Base-by-base conservation (phyloP, 2,329 filamentous ascomycete genomes). In the Arthroderma uncinatum region DNA sequence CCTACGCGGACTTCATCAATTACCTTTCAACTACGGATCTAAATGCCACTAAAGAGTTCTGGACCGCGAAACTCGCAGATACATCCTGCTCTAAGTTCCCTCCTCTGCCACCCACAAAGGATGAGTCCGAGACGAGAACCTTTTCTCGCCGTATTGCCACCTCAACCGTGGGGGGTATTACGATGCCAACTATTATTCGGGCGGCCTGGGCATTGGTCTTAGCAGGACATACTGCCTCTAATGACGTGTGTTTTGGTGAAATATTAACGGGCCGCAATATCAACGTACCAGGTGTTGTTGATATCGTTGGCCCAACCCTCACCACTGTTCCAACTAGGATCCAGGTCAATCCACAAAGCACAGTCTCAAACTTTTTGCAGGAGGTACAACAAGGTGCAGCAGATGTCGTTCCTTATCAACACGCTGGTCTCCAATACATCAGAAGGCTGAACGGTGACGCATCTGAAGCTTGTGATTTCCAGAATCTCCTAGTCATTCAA, bases 381-480 rank as follows among this genome's bases (percentile, higher is more conserved):
- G 67, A 71, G 2, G 73, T 84, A 3, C 81, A 84, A 39, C 70
- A 78, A 30, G 73, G 76, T 54, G 77, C 76, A 0, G 71, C 79
- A 0, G 69, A 73, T 7, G 74, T 79, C 53, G 82, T 83, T 2
- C 78, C 80, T 0, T 78, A 82, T 63, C 80, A 85, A 68, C 81
- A 86, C 65, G 74, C 79, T 7, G 73, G 73, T 5, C 56, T 76
- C 12, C 73, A 74, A 55, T 68, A 73, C 55, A 76, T 76, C 58
- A 77, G 80, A 23, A 71, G 73, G 21, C 67, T 82, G n/a, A 78
- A 78, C 61, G 68, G 75, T 1, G 69, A 74, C 55, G 65, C 68
- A 5, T 65, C 67, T 16, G 61, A 65, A n/a, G 72, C 70, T 30
- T 74, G 71, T 57, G 66, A 72, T 30, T 72, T 74, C 60, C 69